Conservation (phyloP, 169 alveolate species). For the Plasmodium yoelii region DNA sequence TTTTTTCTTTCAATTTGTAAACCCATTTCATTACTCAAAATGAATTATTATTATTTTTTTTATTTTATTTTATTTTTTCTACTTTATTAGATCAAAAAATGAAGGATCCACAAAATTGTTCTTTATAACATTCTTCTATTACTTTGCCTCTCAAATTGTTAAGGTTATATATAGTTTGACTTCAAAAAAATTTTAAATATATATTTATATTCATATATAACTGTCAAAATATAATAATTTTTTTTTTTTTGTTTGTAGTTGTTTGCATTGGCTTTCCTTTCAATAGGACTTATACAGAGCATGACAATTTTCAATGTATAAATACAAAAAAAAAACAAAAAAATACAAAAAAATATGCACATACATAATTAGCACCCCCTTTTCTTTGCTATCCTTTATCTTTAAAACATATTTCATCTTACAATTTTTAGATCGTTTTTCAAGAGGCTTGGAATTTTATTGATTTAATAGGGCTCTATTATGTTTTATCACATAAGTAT, state of each 20-base stretch:
- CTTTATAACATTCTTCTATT: conserved; percentile 32
- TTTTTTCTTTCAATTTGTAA: not conserved
- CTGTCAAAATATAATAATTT: not conserved
- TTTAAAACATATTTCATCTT: too few relatives aligned
- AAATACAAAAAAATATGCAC: not conserved
- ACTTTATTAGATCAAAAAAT: conserved; percentile 60
- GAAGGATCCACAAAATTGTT: conserved; percentile 56
- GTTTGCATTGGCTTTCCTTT: conserved; percentile 36
- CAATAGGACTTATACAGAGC: conserved; percentile 59
- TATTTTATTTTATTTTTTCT: too few relatives aligned
- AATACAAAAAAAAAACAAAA: not conserved
- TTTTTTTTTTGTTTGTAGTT: conserved; percentile 11
- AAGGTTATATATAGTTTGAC: conserved; percentile 24
- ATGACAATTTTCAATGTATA: conserved; percentile 63
- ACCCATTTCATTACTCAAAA: not conserved
- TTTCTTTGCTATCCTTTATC: not conserved
- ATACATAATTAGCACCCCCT: not conserved
- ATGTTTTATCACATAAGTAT: conserved; percentile 55
- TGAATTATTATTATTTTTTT: not conserved
- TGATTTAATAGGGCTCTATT: conserved; percentile 57
- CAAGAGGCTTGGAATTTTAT: conserved; percentile 46
- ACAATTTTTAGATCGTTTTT: conserved; percentile 25
- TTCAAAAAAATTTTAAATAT: not conserved
- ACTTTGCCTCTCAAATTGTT: conserved; percentile 39
- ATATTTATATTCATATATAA: not conserved